Evolutionary conservation across 1,284 basidiomycete species (phyloP), one percentile per base, ranked within the genome.

Genomic region (Trametes sp.): DNA sequence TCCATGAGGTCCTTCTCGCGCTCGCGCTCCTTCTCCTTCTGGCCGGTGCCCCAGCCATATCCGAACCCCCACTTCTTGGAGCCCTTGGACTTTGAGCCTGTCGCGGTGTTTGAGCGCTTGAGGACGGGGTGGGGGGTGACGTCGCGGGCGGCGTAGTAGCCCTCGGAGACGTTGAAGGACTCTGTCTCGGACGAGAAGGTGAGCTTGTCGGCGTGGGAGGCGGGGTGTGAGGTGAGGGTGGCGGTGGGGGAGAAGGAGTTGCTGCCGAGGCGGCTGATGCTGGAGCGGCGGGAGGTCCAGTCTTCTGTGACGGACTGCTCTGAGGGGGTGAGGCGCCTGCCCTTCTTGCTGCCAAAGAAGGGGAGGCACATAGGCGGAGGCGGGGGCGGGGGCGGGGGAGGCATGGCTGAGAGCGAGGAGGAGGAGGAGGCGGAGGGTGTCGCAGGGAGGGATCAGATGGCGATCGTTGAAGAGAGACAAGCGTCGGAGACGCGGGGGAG

Each of bases 11-110:
- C 79, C 58, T 69, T 71, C 57, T 82, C 79, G 36, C 65, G 53
- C 63, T 84, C 77, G 56, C 70, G 69, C 59, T 73, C 72, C 65
- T 87, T 87, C 67, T 82, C 82, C 64, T 81, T 81, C 76, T 80
- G 87, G 54, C 88, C 87, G 44, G 86, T 63, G 0, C 88, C 87
- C 87, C 88, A 89, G 33, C 89, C 88, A 73, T 89, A 91, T 6
- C 59, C 59, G 36, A 60, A 60, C 77, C 85, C 88, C 53, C 74
- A 78, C 64, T 75, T 77, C 73, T 76, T 86, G 73, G 59, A 80
- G 69, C 66, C 67, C 56, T 49, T 38, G 51, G 63, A 55, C 61
- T 61, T 68, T 24, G 65, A 67, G 28, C 66, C 64, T 46, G 67
- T 69, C 54, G 67, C 68, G 45, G 73, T 73, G 61, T 70, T 72